A percentile compares a stretch with the other conserved stretches of the same genome.
Evolutionary conservation across 805 yeast species (phyloP).

Genomic region (Candida montana): DNA sequence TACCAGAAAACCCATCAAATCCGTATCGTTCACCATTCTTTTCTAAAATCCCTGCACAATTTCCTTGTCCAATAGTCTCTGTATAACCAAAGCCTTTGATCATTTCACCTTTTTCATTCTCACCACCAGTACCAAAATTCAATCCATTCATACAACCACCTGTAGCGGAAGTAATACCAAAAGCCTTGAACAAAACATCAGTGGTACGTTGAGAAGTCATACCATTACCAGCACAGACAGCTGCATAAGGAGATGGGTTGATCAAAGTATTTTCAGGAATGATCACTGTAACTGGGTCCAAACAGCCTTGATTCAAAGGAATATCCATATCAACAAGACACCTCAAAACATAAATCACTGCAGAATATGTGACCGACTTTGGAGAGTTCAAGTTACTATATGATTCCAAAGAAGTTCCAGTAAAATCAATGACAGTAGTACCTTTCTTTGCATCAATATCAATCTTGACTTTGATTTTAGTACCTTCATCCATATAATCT

Average conservation of each 20-base stretch:
- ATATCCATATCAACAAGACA: constrained; percentile 47
- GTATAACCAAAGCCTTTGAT: constrained; percentile 47
- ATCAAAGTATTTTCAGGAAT: constrained; percentile 31
- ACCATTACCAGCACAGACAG: constrained; percentile 49
- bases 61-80: constrained; percentile 54
- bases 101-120: constrained; percentile 34
- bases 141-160: constrained; percentile 56
- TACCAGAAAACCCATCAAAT: constrained; percentile 42
- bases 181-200: constrained; percentile 48
- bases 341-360: constrained; percentile 49
- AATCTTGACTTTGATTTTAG: constrained; percentile 39
- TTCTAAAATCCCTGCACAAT: constrained; percentile 45
- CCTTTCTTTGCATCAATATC: constrained; percentile 34
- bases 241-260: constrained; percentile 37
- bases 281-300: constrained; percentile 37
- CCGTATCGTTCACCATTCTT: constrained; percentile 74
- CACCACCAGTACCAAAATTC: constrained; percentile 48
- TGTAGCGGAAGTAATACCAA: constrained; percentile 51
- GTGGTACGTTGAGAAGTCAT: constrained; percentile 53
- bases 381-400: constrained; percentile 53
- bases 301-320: constrained; percentile 54
- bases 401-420: constrained; percentile 47
- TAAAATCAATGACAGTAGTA: constrained; percentile 45
- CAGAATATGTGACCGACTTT: constrained; percentile 45
- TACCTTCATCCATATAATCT: constrained; percentile 54